These are phyloP conservation scores for Alternaria metachromatica DNA, from an alignment of 2,329 filamentous ascomycete species.

Conservation along the genomic window DNA sequence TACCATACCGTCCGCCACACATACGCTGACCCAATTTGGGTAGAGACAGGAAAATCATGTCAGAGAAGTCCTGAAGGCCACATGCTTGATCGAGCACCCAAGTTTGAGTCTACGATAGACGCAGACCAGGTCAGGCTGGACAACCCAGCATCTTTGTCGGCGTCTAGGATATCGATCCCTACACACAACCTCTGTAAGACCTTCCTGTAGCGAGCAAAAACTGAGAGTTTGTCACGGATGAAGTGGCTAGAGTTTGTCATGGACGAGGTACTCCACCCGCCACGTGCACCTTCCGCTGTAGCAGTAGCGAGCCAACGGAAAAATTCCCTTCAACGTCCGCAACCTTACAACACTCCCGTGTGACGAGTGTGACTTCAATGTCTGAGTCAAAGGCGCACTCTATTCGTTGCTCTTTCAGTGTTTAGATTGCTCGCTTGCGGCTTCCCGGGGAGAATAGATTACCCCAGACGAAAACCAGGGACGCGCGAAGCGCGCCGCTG, in stretches of 20 bases:
- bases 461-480: slow-evolving; percentile 14
- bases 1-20: not conserved
- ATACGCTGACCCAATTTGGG: not conserved
- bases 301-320: not conserved
- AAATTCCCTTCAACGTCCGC: not conserved
- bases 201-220: not conserved
- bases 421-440: slow-evolving; percentile 27
- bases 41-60: not conserved
- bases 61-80: not conserved
- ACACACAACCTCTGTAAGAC: not conserved
- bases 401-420: not conserved
- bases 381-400: too few species aligned
- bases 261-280: not conserved
- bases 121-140: not conserved
- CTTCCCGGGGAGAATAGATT: slow-evolving; percentile 29
- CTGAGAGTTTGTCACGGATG: not conserved
- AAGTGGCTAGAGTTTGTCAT: not conserved
- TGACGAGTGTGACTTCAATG: not conserved
- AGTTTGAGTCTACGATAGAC: not conserved
- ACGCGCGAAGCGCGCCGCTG: not conserved
- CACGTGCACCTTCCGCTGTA: not conserved
- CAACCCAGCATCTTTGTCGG: not conserved
- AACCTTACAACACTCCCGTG: not conserved
- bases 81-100: not conserved
- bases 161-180: not conserved